These are phyloP conservation scores for Porogramme epimiltina DNA, from an alignment of 1,284 basidiomycete species.

Conservation along the genomic window DNA sequence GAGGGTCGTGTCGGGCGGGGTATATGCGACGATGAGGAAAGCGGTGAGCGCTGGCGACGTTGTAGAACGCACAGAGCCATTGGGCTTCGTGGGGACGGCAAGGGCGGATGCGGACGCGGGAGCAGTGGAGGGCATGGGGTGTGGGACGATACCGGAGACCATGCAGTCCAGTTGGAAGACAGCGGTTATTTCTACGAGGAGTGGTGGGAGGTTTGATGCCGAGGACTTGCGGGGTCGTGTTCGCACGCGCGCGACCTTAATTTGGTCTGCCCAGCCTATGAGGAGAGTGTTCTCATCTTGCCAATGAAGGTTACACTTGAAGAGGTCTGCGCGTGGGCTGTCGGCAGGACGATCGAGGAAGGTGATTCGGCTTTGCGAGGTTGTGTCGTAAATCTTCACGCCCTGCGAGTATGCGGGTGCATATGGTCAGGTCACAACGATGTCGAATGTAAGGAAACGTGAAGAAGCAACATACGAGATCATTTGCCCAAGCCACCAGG, in stretches of 20 bases:
- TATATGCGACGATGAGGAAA: slow-evolving; percentile 86
- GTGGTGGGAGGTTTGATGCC: slow-evolving; percentile 49
- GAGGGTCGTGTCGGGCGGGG: slow-evolving; percentile 66
- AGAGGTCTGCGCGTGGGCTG: slow-evolving; percentile 89
- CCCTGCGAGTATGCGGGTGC: slow-evolving; percentile 52
- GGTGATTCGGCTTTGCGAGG: slow-evolving; percentile 80
- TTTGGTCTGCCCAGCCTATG: slow-evolving; percentile 93
- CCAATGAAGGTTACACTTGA: slow-evolving; percentile 92
- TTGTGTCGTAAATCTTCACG: slow-evolving; percentile 91
- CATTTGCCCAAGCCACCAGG: slow-evolving; percentile 96
- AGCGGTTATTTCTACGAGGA: slow-evolving; percentile 84
- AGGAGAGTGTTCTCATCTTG: slow-evolving; percentile 89
- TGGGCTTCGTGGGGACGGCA: slow-evolving; percentile 5
- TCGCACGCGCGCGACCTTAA: slow-evolving; percentile 88
- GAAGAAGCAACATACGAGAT: slow-evolving; percentile 58
- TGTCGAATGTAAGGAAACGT: too few species aligned
- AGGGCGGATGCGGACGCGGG: neutral
- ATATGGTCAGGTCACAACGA: neutral
- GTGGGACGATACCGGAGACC: slow-evolving; percentile 89
- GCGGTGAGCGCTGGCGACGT: slow-evolving; percentile 51
- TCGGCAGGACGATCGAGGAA: slow-evolving; percentile 84
- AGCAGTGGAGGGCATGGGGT: slow-evolving; percentile 45
- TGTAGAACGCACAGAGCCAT: slow-evolving; percentile 20
- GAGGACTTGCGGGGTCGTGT: slow-evolving; percentile 53
- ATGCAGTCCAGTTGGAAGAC: slow-evolving; percentile 96